Evolutionary conservation across 148 eudicot species (phyloP), one percentile per base, ranked within the genome.

Genomic region (Amaranthus palmeri): DNA sequence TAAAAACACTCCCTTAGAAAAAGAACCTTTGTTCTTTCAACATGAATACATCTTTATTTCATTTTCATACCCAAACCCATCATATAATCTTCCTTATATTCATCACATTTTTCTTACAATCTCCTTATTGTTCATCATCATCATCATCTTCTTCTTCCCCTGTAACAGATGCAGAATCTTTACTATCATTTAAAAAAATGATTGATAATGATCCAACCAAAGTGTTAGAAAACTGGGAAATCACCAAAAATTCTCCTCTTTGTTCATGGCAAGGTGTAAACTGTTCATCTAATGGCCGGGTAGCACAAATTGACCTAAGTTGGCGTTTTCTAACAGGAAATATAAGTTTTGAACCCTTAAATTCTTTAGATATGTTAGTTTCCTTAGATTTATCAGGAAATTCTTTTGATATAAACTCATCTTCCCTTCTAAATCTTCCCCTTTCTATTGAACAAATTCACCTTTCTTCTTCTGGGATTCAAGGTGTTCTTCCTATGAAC

Each of bases 181-280:
- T 93, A 36, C n/a, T 87, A 3, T 44, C 78, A 12, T 93, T 93
- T 81, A 95, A 91, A 84, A 91, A 86, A 70, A 84, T 82, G 87
- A 80, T 93, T 46, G 78, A 78, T 6, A 61, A 52, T 13, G 97
- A 95, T 71, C 87, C 91, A 0, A 78, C 80, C 14, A 84, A 78
- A 51, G 83, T 81, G 55, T 51, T 91, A 14, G 81, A 89, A 15
- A 73, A 60, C 15, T 95, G 98, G 98, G 75, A 82, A 51, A 68
- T 72, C 43, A 76, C 70, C 15, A 85, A 74, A 65, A 74, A 71
- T 3, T 65, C 75, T 18, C 82, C 82, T 11, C 76, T 86, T 10
- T 95, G 98, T 82, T 79, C 78, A 8, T 95, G 97, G 97, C 69
- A 79, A 63, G 92, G 93, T 4, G 80, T 95, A 4, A 80, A 81